A percentile compares a stretch with the other conserved stretches of the same genome.
Conservation (phyloP, 225 moss, liverwort and hornwort species). For the Asterella californica region DNA sequence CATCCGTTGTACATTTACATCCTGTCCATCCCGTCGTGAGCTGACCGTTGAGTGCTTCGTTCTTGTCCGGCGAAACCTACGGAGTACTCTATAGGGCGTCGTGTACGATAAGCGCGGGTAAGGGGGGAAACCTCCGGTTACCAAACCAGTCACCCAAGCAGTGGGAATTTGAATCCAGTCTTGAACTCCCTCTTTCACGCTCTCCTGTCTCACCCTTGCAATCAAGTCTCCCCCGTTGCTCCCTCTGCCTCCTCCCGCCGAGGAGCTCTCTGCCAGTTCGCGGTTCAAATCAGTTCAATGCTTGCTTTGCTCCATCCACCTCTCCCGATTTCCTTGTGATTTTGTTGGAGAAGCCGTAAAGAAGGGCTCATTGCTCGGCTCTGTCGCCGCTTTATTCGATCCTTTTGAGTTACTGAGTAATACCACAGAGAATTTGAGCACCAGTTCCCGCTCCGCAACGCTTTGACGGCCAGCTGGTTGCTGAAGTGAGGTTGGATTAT, state of each 20-base stretch:
- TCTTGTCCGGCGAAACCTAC: conserved; percentile 4
- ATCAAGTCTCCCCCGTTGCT: no score
- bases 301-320: neutral
- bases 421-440: neutral
- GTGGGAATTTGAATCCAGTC: conserved; percentile 21
- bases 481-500: neutral
- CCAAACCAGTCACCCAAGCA: neutral
- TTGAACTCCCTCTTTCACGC: conserved; percentile 1
- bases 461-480: neutral
- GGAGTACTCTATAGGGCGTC: neutral
- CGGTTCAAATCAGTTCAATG: neutral
- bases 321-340: neutral
- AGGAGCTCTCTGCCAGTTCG: conserved; percentile 3
- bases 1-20: neutral
- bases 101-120: conserved; percentile 8
- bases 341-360: neutral
- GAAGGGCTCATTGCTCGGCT: neutral
- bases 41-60: conserved; percentile 16
- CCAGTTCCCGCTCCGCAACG: neutral
- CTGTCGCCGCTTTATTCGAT: neutral
- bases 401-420: neutral
- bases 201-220: neutral
- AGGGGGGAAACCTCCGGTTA: conserved; percentile 19
- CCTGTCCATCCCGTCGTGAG: neutral
- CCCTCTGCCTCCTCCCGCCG: conserved; percentile 1